These are phyloP conservation scores for Geosiphon pyriformis DNA, from an alignment of 192 early-diverging fungal species.

Conservation along the genomic window DNA sequence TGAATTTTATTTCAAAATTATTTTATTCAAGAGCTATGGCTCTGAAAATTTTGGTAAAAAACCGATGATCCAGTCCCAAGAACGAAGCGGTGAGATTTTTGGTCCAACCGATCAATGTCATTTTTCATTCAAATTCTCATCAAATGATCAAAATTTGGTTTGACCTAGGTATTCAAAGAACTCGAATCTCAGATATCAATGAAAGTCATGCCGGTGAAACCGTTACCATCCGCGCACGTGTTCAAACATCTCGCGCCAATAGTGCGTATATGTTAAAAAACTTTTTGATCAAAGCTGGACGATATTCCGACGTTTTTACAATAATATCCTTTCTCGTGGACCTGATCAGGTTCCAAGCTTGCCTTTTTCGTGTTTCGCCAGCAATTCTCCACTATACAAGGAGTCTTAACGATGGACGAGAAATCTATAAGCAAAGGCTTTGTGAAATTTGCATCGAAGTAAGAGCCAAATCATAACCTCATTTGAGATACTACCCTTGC, in stretches of 20 bases:
- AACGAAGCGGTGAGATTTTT: slow-evolving; percentile 64
- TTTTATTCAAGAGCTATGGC: slow-evolving; percentile 68
- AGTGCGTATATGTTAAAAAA: slow-evolving; percentile 52
- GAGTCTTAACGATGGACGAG: slow-evolving; percentile 67
- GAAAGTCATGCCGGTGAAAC: slow-evolving; percentile 61
- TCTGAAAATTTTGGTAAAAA: slow-evolving; percentile 80
- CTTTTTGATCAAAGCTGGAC: too few species aligned
- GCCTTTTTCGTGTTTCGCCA: slow-evolving; percentile 92
- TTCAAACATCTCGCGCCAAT: slow-evolving; percentile 84
- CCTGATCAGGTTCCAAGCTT: too few species aligned
- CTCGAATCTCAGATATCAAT: slow-evolving; percentile 51
- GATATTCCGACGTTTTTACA: too few species aligned
- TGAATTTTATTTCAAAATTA: too few species aligned
- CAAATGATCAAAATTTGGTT: too few species aligned
- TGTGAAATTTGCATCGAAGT: slow-evolving; percentile 82
- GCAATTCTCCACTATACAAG: slow-evolving; percentile 83
- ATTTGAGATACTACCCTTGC: too few species aligned
- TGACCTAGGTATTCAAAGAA: slow-evolving; percentile 10
- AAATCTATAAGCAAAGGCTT: slow-evolving; percentile 86
- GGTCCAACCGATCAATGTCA: too few species aligned
- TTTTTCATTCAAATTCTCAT: too few species aligned
- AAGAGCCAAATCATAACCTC: slow-evolving; percentile 24
- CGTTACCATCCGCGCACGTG: slow-evolving; percentile 81
- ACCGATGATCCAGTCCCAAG: slow-evolving; percentile 79
- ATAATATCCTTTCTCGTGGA: too few species aligned